Percentiles rank a stretch among this genome's conserved stretches.
These are phyloP conservation scores for Noccaea caerulescens DNA, from an alignment of 345 rosid species.

Conservation along the genomic window DNA sequence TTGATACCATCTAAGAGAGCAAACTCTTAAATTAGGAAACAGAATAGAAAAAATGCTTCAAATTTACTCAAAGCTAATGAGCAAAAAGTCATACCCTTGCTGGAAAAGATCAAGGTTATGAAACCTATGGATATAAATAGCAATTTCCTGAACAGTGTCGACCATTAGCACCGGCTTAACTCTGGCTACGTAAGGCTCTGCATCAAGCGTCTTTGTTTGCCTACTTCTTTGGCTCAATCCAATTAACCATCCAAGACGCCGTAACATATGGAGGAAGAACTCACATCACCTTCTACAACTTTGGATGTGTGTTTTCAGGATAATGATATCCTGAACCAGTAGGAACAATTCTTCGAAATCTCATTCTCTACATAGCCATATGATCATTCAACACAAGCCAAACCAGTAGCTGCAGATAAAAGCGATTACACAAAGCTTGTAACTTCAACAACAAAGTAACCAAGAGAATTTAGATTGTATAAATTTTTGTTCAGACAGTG, in stretches of 20 bases:
- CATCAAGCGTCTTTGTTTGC: conserved; percentile 57
- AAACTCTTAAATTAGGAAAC: background rate
- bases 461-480: background rate
- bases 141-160: conserved; percentile 84
- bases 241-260: conserved; percentile 62
- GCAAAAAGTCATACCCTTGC: conserved; percentile 65
- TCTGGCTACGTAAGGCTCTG: conserved; percentile 52
- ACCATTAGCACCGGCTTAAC: conserved; percentile 65
- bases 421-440: background rate
- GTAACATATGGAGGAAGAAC: conserved; percentile 53
- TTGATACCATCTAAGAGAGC: conserved; percentile 80
- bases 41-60: background rate
- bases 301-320: conserved; percentile 31
- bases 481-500: background rate
- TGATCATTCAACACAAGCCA: conserved; percentile 13
- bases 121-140: conserved; percentile 58
- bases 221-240: conserved; percentile 53
- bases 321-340: conserved; percentile 32
- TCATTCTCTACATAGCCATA: conserved; percentile 27
- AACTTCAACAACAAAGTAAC: background rate
- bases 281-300: conserved; percentile 49
- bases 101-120: conserved; percentile 65
- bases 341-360: background rate
- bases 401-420: conserved; percentile 20
- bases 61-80: background rate